These are phyloP conservation scores for Thelephora terrestris DNA, from an alignment of 1,284 basidiomycete genomes.

Conservation along the genomic window DNA sequence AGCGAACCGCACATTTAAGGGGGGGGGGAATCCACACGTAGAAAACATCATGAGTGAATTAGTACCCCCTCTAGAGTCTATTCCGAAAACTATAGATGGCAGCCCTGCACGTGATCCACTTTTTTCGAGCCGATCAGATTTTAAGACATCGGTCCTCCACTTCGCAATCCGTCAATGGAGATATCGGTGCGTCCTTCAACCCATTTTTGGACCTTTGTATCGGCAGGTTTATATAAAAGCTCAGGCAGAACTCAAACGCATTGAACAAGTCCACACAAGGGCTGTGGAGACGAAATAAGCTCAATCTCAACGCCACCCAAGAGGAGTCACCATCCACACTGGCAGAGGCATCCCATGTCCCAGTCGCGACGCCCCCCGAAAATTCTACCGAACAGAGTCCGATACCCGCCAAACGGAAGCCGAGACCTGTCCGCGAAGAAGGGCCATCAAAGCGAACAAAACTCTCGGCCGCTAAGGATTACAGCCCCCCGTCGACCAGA, in stretches of 20 bases:
- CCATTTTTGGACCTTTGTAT: neutral
- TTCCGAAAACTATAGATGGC: no score
- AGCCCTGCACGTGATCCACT: no score
- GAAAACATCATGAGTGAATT: no score
- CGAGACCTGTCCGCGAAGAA: constrained; percentile 33
- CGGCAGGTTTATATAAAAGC: constrained; percentile 1
- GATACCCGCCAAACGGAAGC: constrained; percentile 42
- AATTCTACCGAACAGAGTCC: constrained; percentile 15
- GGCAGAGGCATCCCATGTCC: constrained; percentile 16
- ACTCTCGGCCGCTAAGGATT: constrained; percentile 36
- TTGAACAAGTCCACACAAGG: constrained; percentile 71
- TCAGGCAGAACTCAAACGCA: constrained; percentile 57
- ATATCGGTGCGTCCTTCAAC: constrained; percentile 11
- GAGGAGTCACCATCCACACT: constrained; percentile 9
- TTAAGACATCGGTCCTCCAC: no score
- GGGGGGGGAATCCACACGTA: no score
- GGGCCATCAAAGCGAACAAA: constrained; percentile 49
- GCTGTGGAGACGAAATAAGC: constrained; percentile 53
- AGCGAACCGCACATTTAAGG: no score
- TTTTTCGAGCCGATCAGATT: no score
- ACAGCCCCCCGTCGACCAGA: constrained; percentile 58
- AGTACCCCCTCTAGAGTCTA: no score
- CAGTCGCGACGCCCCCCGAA: neutral
- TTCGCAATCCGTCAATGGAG: neutral
- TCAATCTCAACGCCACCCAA: constrained; percentile 52